Base-by-base conservation (phyloP, 345 rosid species). In the Cardamine occulta region DNA sequence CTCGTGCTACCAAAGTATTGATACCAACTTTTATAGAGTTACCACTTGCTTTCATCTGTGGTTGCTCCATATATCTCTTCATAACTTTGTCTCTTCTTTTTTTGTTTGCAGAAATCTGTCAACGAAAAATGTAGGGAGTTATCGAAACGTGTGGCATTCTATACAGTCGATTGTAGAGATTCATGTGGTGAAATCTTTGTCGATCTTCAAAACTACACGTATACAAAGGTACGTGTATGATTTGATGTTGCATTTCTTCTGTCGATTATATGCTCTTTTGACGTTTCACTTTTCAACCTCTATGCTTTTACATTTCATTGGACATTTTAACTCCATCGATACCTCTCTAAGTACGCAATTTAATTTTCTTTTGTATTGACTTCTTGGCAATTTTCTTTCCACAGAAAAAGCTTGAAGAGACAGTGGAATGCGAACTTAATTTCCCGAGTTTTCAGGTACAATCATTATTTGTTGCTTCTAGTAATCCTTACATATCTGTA, bases 161-260 rank as follows among this genome's bases (percentile, higher is more conserved):
- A 91, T 72, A 80, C 90, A 0, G 89, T 92, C 39, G 97, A 92
- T 47, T 89, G 96, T 68, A 88, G 96, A 80, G 89, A 86, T 78
- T 90, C 91, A 5, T 88, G 86, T 61, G 97, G 97, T 60, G 97
- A 95, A 83, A 88, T 95, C 31, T 95, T 95, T 76, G 96, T 89
- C 28, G 97, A 95, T 75, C 81, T 95, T 74, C 93, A 87, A 78
- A 79, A 82, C 26, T 86, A 90, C 74, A 87, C 84, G 66, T 88
- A 85, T 51, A 47, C 88, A 19, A 86, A 87, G 96, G 91, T 82
- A 58, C 45, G 24, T 68, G 0, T 14, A 56, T 49, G 17, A 54
- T 61, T 21, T 56, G 13, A n/a, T 51, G 54, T 65, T 56, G 13
- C 63, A n/a, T 24, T 15, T 42, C 37, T 32, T 14, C 2, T 69